These are phyloP conservation scores for Phytopythium oedochilum DNA, from an alignment of 352 stramenopile genomes.

Conservation along the genomic window DNA sequence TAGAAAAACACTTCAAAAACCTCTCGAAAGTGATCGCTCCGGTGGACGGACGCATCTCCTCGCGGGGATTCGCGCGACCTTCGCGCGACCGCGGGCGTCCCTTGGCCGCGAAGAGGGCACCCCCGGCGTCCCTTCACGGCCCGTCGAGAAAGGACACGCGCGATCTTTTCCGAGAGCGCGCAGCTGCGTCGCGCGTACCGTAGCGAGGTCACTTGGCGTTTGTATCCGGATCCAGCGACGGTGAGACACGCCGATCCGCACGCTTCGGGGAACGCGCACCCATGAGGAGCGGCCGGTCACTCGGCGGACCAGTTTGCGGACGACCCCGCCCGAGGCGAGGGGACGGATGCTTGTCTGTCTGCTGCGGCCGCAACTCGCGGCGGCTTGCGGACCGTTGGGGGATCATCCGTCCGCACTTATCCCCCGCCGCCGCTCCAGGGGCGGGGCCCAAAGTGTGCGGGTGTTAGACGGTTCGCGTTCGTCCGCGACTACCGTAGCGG, in stretches of 20 bases:
- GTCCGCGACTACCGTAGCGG: neutral
- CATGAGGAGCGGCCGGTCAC: too few species aligned
- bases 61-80: conserved; percentile 20
- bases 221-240: too few species aligned
- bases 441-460: neutral
- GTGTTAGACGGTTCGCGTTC: neutral
- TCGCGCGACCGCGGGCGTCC: conserved; percentile 6
- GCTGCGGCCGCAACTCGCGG: too few species aligned
- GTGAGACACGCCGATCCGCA: neutral
- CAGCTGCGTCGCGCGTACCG: neutral
- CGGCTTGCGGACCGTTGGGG: too few species aligned
- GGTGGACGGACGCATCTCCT: conserved; percentile 21
- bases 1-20: conserved; percentile 27
- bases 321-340: too few species aligned
- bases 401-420: too few species aligned
- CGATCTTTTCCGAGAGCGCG: neutral
- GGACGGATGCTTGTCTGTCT: too few species aligned
- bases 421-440: neutral
- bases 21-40: conserved; percentile 5
- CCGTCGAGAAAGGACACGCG: neutral
- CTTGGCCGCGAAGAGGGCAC: neutral
- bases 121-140: neutral
- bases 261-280: neutral
- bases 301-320: too few species aligned
- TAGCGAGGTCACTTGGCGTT: neutral